Conservation (phyloP, 2,329 filamentous ascomycete species). For the Stagonosporopsis vannaccii region DNA sequence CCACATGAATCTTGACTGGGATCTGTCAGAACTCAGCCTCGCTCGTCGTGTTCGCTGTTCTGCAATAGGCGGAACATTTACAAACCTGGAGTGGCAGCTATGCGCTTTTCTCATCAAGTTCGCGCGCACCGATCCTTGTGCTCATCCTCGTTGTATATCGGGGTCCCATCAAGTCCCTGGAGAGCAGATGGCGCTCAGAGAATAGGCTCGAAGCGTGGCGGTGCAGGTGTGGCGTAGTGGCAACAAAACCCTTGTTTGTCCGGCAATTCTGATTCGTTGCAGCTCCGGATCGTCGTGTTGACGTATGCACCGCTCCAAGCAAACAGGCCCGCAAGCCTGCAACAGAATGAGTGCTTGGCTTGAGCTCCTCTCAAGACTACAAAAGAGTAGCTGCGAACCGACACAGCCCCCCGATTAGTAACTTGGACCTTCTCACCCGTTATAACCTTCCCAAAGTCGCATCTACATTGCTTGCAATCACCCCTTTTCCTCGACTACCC, state of each 20-base stretch:
- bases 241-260: not conserved
- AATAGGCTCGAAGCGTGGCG: not conserved
- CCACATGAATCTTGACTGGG: not conserved
- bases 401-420: conserved; percentile 17
- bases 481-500: not conserved
- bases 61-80: not conserved
- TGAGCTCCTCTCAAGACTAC: conserved; percentile 9
- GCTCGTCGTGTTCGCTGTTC: not conserved
- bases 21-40: not conserved
- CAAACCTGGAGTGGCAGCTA: not conserved
- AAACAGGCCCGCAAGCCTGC: conserved; percentile 12
- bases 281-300: conserved; percentile 10
- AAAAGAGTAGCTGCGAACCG: conserved; percentile 4
- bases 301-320: conserved; percentile 13
- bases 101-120: not conserved
- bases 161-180: not conserved
- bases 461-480: not conserved
- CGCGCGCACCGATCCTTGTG: not conserved
- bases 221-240: not conserved
- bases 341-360: conserved; percentile 16
- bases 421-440: conserved; percentile 3
- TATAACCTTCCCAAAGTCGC: not conserved
- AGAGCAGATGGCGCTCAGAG: not conserved
- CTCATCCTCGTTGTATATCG: not conserved
- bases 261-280: conserved; percentile 11